Evolutionary conservation across 2,329 filamentous ascomycete species (phyloP), one percentile per base, ranked within the genome.

Genomic region (Phyllosticta paracitricarpa): DNA sequence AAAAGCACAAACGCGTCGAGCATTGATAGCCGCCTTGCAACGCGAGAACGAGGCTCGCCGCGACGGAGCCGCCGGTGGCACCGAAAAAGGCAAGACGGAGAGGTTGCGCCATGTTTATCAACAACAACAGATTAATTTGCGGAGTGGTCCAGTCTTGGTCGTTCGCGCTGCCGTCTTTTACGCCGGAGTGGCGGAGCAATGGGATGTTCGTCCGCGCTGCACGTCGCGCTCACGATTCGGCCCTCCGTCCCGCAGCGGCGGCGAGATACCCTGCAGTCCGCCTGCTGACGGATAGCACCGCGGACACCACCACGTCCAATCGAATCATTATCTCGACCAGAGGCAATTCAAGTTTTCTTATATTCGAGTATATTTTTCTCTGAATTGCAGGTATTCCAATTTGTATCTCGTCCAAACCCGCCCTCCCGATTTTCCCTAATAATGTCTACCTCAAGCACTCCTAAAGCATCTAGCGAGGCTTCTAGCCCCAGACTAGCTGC

Each of bases 51-150:
- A 83, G 76, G 54, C 75, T 74, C 28, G 75, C 66, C 54, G 76
- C 71, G 40, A 75, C 73, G 63, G 76, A 77, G 56, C 79, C 81
- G 61, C 78, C 79, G 24, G 80, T 82, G 25, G 79, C 78, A 55
- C 81, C 81, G 64, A 82, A 76, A 71, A 82, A 81, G 51, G 78
- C 77, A 59, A 81, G 40, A 48, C 40, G 40, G 40, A 48, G 40
- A 48, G 40, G 40, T 48, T 48, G 40, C 40, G 40, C 40, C 40
- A 48, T 48, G 40, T 48, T 48, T 48, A 48, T 17, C 40, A 48
- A 48, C 40, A 48, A 48, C 40, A 48, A 48, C 40, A n/a, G 40
- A n/a, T 48, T 48, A 48, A 19, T n/a, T 48, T 48, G 40, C 40
- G 40, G 40, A n/a, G 14, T n/a, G 40, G 14, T 48, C 40, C 40